Evolutionary conservation across 306 rosid genomes (phyloP).

Genomic region (Ceratonia siliqua): DNA sequence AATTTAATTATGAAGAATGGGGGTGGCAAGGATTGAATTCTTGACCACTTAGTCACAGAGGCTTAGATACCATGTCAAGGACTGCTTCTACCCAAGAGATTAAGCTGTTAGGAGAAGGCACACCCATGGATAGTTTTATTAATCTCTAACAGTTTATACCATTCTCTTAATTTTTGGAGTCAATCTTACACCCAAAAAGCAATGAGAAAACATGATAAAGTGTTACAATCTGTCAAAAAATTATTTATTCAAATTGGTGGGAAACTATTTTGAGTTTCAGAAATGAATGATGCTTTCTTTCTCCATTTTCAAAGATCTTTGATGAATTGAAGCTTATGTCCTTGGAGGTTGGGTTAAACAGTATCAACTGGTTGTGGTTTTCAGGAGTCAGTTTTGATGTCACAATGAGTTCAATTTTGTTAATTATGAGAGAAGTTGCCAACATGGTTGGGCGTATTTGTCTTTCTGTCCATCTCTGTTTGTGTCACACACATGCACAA

Average conservation of each 20-base stretch:
- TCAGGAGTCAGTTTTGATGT: not conserved
- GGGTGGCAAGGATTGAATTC: too few relatives aligned
- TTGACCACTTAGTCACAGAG: too few relatives aligned
- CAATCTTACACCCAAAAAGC: conserved; percentile 19
- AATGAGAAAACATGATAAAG: not conserved
- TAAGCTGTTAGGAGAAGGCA: too few relatives aligned
- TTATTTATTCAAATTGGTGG: conserved; percentile 13
- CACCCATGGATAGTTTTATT: too few relatives aligned
- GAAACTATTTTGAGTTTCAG: not conserved
- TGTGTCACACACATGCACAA: not conserved
- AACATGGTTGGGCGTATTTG: not conserved
- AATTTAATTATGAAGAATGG: too few relatives aligned
- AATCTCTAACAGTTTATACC: too few relatives aligned
- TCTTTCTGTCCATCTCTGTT: not conserved
- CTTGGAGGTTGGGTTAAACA: not conserved
- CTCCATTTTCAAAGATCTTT: conserved; percentile 6
- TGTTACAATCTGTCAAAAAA: not conserved
- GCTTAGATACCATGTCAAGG: too few relatives aligned
- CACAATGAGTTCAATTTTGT: not conserved
- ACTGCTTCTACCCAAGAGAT: too few relatives aligned
- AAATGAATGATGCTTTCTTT: conserved; percentile 16
- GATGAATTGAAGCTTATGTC: not conserved
- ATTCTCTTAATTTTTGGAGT: not conserved
- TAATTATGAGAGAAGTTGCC: not conserved
- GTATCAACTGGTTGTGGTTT: not conserved